phyloP scores from a whole-genome alignment of 2,329 filamentous ascomycete genomes.

The Trichoderma guizhouense region DNA sequence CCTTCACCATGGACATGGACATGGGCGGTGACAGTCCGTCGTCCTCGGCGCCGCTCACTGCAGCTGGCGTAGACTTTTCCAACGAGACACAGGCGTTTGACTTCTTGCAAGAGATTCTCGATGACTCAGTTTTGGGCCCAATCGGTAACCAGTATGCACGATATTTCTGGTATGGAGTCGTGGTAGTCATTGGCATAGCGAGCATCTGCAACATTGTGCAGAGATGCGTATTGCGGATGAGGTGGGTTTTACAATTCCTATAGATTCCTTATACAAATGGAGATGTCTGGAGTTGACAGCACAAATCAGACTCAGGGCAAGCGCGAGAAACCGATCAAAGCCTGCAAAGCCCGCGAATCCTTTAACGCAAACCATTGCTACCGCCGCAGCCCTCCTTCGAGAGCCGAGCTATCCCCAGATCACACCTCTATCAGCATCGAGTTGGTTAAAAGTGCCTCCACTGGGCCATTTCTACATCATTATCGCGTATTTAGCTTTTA shows the following conservation, averaged over 20 bases:
- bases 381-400: neutral
- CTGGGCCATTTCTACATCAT: neutral
- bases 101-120: neutral
- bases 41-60: neutral
- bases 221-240: neutral
- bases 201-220: neutral
- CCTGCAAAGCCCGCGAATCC: neutral
- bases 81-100: neutral
- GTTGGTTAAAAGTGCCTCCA: neutral
- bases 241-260: neutral
- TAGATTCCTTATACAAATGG: neutral
- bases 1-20: neutral
- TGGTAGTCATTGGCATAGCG: neutral
- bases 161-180: neutral
- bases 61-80: neutral
- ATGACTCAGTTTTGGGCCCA: neutral
- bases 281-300: neutral
- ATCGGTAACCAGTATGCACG: neutral
- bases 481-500: neutral
- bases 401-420: neutral
- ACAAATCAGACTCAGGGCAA: neutral
- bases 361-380: neutral
- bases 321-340: neutral
- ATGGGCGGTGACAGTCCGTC: neutral
- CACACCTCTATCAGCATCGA: neutral